These are phyloP conservation scores for Alternaria gaisen DNA, from an alignment of 2,329 filamentous ascomycete species.

Conservation along the genomic window DNA sequence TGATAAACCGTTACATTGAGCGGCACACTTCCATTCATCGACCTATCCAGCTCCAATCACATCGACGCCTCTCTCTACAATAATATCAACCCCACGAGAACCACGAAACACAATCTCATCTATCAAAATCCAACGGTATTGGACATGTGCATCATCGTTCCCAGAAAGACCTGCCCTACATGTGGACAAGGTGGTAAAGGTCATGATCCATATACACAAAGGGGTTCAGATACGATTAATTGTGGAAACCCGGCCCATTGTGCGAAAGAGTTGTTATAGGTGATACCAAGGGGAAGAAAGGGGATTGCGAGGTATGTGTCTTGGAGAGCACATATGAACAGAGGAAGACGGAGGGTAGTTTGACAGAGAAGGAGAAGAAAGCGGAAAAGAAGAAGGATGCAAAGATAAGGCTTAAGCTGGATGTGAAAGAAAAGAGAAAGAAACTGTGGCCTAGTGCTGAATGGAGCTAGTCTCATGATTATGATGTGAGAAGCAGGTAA, in stretches of 20 bases:
- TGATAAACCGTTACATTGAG: not conserved
- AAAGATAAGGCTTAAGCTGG: not conserved
- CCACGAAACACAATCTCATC: not conserved
- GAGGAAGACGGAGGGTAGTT: not conserved
- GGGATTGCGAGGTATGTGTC: not conserved
- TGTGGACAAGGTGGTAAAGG: not conserved
- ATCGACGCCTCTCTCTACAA: not conserved
- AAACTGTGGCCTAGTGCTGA: not conserved
- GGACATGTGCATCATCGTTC: not conserved
- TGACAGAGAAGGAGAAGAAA: not conserved
- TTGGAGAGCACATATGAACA: not conserved
- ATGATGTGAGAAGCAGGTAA: not conserved
- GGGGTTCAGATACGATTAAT: not conserved
- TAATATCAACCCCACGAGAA: too few species aligned
- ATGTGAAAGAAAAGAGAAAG: not conserved
- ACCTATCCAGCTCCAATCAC: not conserved
- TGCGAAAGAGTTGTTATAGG: not conserved
- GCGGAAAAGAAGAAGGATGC: not conserved
- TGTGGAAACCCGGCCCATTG: not conserved
- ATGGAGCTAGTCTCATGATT: not conserved
- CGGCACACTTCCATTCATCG: not conserved
- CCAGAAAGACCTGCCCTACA: not conserved
- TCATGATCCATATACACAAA: not conserved
- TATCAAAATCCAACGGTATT: not conserved
- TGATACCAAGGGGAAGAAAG: not conserved